These are phyloP conservation scores for Parmales sp. DNA, from an alignment of 108 stramenopile species.

Conservation along the genomic window DNA sequence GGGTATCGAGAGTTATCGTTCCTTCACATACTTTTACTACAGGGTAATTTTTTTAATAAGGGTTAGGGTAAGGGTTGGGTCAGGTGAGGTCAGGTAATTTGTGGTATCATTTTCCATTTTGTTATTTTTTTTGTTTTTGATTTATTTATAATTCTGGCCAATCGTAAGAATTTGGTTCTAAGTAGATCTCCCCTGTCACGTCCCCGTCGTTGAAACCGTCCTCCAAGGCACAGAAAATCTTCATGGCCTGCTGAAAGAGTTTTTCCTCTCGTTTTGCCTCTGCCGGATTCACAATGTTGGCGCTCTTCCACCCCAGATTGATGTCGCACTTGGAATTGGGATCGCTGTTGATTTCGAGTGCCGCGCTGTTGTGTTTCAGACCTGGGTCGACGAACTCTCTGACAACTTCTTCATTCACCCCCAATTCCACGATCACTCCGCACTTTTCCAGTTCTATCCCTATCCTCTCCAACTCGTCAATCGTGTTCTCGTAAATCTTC, in stretches of 20 bases:
- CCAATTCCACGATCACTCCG: constrained; percentile 40
- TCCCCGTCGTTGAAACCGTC: no score
- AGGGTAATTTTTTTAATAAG: no score
- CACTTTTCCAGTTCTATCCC: constrained; percentile 50
- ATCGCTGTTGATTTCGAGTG: constrained; percentile 12
- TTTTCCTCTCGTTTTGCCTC: constrained; percentile 36
- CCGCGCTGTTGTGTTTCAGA: constrained; percentile 59
- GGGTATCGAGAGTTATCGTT: no score
- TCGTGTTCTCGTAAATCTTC: constrained; percentile 53
- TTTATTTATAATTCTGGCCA: no score
- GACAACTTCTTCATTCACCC: constrained; percentile 51
- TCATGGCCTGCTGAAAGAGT: constrained; percentile 59
- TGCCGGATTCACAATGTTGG: constrained; percentile 46
- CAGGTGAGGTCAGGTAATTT: no score
- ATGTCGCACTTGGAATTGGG: neutral
- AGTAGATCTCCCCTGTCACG: no score
- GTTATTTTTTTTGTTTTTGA: no score
- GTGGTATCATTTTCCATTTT: no score
- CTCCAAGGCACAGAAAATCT: constrained; percentile 64
- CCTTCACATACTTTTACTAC: no score
- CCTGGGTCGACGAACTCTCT: constrained; percentile 65
- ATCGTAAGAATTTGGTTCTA: no score
- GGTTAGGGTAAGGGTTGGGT: no score
- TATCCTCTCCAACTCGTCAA: constrained; percentile 61
- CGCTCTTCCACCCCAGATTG: constrained; percentile 30